Conservation (phyloP, 352 stramenopile genomes). For the Globisporangium echinulatum region DNA sequence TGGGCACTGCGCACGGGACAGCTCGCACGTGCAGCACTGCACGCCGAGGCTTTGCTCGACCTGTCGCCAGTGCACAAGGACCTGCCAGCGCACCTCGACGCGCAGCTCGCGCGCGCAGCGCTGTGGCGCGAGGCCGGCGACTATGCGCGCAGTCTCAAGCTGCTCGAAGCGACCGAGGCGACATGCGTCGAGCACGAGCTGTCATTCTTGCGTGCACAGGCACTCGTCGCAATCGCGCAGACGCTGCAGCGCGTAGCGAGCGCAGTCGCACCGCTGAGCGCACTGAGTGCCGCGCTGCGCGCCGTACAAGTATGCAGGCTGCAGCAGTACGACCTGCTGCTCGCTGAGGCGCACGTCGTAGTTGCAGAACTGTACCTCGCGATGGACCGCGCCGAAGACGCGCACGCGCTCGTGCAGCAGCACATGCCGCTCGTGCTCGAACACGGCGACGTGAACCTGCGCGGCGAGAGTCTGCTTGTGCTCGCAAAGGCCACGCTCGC, state of each 20-base stretch:
- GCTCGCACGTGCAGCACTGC: conserved; percentile 25
- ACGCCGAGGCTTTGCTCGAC: conserved; percentile 33
- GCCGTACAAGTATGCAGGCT: conserved; percentile 37
- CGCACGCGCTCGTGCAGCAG: conserved; percentile 37
- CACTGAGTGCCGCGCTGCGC: conserved; percentile 33
- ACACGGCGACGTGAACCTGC: conserved; percentile 45
- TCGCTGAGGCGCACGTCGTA: conserved; percentile 49
- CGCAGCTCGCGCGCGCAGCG: conserved; percentile 22
- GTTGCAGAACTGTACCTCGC: conserved; percentile 57
- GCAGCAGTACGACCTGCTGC: conserved; percentile 52
- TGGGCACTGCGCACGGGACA: conserved; percentile 52
- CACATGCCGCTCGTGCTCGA: conserved; percentile 70
- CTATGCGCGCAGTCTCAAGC: conserved; percentile 26
- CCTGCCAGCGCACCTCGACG: conserved; percentile 38
- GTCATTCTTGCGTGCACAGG: conserved; percentile 41
- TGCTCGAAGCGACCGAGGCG: conserved; percentile 32
- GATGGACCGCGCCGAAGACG: conserved; percentile 46
- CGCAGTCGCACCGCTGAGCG: conserved; percentile 43
- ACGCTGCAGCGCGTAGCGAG: conserved; percentile 25
- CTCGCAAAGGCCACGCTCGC: conserved; percentile 48
- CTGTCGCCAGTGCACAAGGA: conserved; percentile 46
- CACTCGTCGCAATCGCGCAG: conserved; percentile 37
- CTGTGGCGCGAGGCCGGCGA: conserved; percentile 28
- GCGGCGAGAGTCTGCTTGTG: conserved; percentile 47
- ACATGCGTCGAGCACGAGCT: conserved; percentile 37